Evolutionary conservation across 805 yeast species (phyloP), one percentile per base, ranked within the genome.

Genomic region (Yarrowia bubula): DNA sequence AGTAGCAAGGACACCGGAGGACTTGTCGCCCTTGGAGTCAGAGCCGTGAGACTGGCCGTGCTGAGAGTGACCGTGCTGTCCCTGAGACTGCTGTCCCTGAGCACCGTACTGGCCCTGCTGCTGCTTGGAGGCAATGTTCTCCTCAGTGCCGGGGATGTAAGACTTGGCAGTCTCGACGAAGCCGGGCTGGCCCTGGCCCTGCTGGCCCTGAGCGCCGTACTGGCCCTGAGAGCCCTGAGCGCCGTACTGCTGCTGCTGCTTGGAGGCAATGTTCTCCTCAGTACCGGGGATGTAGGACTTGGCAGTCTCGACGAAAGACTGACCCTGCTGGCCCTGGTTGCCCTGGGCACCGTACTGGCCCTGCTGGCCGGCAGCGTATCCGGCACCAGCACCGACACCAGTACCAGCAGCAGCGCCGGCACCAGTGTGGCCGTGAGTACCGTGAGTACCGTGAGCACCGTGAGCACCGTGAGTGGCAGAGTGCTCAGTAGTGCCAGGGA

Each of bases 211-310:
- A n/a, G n/a, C 31, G 4, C 15, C 3, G 51, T 32, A 8, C 51
- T 47, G 51, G 38, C 51, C 50, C 39, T 48, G 53, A 10, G 28
- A 10, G 53, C 11, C 15, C 28, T 48, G 51, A 9, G 15, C 22
- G 28, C 28, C 28, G 22, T 31, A 46, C 51, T 46, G 18, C 57
- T 50, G 57, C 57, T 50, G 32, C 57, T 50, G 31, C 57, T 51
- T 35, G 43, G 58, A 37, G n/a, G 33, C 44, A 22, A 17, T 17
- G 35, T 51, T 35, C 43, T 39, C 61, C 28, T 37, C 42, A 10
- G 61, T 55, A 6, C 61, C 61, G 38, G 61, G 61, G 15, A 55
- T 55, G 61, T 55, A 55, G 38, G 61, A 55, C 61, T 55, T 55
- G 31, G 61, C 61, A 7, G 61, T 51, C 60, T 51, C 60, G 3